Percentiles rank a stretch among this genome's conserved stretches.
These are phyloP conservation scores for Mallotus nudiflorus DNA, from an alignment of 345 rosid species.

Conservation along the genomic window DNA sequence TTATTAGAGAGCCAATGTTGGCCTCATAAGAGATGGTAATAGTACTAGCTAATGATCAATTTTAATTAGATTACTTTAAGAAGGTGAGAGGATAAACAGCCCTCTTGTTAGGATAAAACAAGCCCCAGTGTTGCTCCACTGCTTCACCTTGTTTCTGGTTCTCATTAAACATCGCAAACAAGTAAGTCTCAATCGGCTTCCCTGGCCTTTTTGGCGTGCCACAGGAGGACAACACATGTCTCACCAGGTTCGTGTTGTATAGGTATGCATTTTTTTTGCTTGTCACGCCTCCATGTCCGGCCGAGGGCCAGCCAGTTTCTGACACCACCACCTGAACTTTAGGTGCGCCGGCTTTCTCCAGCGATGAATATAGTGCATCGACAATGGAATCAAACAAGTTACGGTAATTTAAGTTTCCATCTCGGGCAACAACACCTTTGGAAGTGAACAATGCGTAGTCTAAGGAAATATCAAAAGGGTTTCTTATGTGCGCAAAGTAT, in stretches of 20 bases:
- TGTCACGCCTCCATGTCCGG: no score
- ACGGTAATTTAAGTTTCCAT: constrained; percentile 29
- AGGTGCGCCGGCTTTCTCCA: neutral
- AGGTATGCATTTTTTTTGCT: no score
- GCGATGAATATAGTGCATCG: constrained; percentile 18
- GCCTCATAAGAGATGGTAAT: no score
- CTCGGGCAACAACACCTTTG: constrained; percentile 7
- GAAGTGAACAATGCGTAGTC: constrained; percentile 35
- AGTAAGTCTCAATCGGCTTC: no score
- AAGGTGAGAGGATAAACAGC: neutral
- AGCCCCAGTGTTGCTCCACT: neutral
- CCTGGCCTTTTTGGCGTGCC: no score
- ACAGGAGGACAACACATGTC: no score
- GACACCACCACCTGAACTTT: no score
- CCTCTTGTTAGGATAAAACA: neutral
- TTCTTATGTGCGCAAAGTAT: constrained; percentile 35
- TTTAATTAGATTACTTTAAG: neutral
- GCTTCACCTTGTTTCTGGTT: neutral
- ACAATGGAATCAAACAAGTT: constrained; percentile 42
- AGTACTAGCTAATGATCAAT: no score
- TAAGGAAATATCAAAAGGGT: constrained; percentile 26
- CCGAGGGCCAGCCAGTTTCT: no score
- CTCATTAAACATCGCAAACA: neutral
- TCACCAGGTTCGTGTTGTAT: no score
- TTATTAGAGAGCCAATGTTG: no score